Evolutionary conservation across 2,329 filamentous ascomycete genomes (phyloP).

Genomic region (Epichloe baconii): DNA sequence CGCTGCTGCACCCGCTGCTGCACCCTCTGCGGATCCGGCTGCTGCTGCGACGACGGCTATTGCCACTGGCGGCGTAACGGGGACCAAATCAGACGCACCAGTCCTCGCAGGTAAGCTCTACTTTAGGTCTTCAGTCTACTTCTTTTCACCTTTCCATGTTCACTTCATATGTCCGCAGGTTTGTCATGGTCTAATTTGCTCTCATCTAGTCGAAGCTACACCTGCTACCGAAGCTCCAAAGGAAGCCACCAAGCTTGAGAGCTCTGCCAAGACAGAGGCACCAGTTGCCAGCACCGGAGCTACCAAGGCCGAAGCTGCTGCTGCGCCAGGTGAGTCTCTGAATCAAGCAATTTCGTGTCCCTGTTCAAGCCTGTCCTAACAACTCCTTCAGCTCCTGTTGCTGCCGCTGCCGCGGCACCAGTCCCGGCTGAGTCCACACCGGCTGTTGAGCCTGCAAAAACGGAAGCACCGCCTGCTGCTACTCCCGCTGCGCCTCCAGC

Average conservation of each 20-base stretch:
- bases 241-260: not conserved
- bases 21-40: conserved; percentile 9
- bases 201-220: conserved; percentile 12
- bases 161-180: not conserved
- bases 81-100: conserved; percentile 21
- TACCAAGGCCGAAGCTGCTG: conserved; percentile 1
- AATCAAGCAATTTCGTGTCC: not conserved
- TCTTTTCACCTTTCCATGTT: no score
- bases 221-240: conserved; percentile 8
- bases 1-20: conserved; percentile 10
- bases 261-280: not conserved
- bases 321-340: not conserved
- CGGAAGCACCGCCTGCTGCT: conserved; percentile 15
- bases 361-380: not conserved
- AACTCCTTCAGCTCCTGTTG: conserved; percentile 2
- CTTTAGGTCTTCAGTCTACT: not conserved
- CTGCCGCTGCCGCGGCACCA: conserved; percentile 3
- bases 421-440: conserved; percentile 1
- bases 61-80: conserved; percentile 20
- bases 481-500: conserved; percentile 1
- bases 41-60: conserved; percentile 15
- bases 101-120: conserved; percentile 18
- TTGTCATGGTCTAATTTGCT: not conserved
- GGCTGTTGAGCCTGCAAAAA: conserved; percentile 12
- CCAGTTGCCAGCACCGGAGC: not conserved